phyloP scores from a whole-genome alignment of 345 rosid genomes.

The Citrus hindsii region DNA sequence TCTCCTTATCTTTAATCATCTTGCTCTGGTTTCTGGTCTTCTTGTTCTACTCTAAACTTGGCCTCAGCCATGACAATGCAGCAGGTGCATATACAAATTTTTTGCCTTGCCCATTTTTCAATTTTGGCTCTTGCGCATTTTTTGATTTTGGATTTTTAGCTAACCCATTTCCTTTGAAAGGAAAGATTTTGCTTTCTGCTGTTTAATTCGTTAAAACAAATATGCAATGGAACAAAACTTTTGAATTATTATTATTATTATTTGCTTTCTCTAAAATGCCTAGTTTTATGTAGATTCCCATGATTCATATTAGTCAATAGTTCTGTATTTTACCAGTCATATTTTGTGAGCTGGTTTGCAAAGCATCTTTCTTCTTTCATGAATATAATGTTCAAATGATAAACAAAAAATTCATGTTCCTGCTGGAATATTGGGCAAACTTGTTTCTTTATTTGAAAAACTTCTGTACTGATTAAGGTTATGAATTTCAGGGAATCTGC shows the following conservation, averaged over 20 bases:
- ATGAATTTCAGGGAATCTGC: constrained; percentile 30
- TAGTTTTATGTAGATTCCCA: background rate
- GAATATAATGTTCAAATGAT: background rate
- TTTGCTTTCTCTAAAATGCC: background rate
- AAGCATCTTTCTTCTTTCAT: background rate
- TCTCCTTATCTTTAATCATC: constrained; percentile 52
- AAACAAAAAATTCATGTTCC: background rate
- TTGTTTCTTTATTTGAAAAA: background rate
- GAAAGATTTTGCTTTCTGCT: background rate
- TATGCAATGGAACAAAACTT: background rate
- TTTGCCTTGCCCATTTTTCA: background rate
- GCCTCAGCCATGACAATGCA: constrained; percentile 57
- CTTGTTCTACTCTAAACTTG: constrained; percentile 55
- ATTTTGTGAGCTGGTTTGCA: background rate
- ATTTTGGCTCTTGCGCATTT: background rate
- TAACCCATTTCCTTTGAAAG: constrained; percentile 5
- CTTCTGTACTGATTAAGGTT: constrained; percentile 1
- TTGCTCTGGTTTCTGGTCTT: constrained; percentile 66
- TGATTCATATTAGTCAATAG: background rate
- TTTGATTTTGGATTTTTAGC: background rate
- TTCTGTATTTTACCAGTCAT: background rate
- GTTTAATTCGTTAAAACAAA: background rate
- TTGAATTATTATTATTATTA: no score
- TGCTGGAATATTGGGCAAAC: background rate
- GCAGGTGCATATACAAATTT: constrained; percentile 40